A percentile compares a stretch with the other conserved stretches of the same genome.
Conservation (phyloP, 345 rosid species). For the Populus nigra region DNA sequence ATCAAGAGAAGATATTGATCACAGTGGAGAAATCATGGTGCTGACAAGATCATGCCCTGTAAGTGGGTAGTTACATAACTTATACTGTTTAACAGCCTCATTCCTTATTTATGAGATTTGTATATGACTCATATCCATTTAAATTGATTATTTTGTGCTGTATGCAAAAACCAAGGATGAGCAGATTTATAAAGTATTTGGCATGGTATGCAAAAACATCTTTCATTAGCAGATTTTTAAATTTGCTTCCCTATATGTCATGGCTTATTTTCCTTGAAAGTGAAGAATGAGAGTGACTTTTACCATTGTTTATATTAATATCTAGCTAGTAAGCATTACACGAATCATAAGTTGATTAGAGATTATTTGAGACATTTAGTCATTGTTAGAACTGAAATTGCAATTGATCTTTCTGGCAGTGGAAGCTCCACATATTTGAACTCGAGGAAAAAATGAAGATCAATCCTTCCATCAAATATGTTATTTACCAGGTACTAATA, state of each 20-base stretch:
- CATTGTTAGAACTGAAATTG: background rate
- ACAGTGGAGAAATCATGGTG: conserved; percentile 84
- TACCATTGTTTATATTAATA: background rate
- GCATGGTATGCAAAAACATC: background rate
- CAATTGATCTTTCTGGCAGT: conserved; percentile 39
- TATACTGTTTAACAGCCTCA: background rate
- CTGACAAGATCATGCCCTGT: conserved; percentile 70
- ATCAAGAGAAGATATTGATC: conserved; percentile 56
- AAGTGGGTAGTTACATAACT: conserved; percentile 28
- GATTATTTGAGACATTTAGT: conserved; percentile 4
- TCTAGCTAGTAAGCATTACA: background rate
- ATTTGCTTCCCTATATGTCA: background rate
- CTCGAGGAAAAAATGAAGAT: conserved; percentile 84
- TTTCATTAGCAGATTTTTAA: background rate
- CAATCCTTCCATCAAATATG: conserved; percentile 76
- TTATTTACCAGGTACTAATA: conserved; percentile 59
- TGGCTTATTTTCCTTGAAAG: background rate
- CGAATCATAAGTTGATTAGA: background rate
- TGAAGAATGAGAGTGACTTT: background rate
- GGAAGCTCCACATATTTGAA: conserved; percentile 95
- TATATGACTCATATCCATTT: background rate
- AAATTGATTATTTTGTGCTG: background rate
- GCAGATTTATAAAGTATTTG: background rate
- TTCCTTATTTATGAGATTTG: background rate
- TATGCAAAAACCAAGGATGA: background rate